Evolutionary conservation across 768 basidiomycete species (phyloP), one percentile per base, ranked within the genome.

Genomic region (Termitomyces sp.): DNA sequence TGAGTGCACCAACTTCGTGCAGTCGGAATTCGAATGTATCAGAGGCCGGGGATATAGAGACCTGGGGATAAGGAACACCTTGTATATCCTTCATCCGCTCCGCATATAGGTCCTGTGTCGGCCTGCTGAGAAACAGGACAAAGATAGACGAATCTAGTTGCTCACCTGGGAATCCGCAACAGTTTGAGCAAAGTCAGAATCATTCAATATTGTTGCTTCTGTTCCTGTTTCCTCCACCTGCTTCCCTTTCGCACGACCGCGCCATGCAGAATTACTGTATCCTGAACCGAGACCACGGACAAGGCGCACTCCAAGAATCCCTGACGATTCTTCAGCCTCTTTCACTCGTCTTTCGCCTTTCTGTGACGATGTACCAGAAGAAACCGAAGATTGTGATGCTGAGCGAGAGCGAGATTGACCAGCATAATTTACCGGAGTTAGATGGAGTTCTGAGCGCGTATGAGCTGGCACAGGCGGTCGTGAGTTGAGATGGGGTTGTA

Each of bases 261-360:
- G 63, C 36, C 58, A 48, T 20, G 57, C 53, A 4, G 38, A 40
- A 20, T 36, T 16, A 8, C 40, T 57, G 20, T 47, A 22, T 16
- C 33, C 60, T 3, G 13, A 12, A 45, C 20, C 42, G 28, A 45
- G 22, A 6, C 53, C 52, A 18, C 59, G 62, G 6, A 72, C 64
- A 12, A 72, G 64, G 4, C 68, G 65, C 10, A 70, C 62, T 9
- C 66, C 67, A 5, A 70, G 63, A 8, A 68, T 67, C 5, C 64
- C 64, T 12, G 57, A 50, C 22, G 40, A 22, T 24, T 48, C 53
- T 0, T 56, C 60, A 26, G 56, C 51, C 24, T 58, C 51, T 16
- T 48, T 54, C 12, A 2, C 38, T 26, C 26, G 30, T 51, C 57
- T 47, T 40, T 56, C 53, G 40, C 40, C 20, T 55, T 56, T 43